Conservation (phyloP, 2,329 filamentous ascomycete species). For the Clonostachys byssicola region DNA sequence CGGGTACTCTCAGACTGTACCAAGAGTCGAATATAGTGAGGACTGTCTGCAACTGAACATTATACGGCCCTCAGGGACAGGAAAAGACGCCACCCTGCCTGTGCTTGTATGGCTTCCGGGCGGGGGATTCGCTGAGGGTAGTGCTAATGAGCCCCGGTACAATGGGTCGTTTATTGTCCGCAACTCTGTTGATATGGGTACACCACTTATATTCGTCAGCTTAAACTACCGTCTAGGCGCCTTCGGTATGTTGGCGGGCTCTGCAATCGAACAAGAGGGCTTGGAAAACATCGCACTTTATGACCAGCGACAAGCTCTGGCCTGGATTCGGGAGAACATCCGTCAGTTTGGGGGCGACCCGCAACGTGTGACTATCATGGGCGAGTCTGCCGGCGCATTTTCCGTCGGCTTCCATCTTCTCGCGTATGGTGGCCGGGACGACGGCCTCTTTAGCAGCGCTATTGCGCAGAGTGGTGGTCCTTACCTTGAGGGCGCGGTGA, state of each 20-base stretch:
- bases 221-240: constrained; percentile 49
- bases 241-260: constrained; percentile 48
- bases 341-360: constrained; percentile 15
- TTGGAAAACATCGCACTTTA: constrained; percentile 43
- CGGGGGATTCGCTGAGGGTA: constrained; percentile 23
- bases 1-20: no score
- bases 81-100: constrained; percentile 2
- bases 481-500: neutral
- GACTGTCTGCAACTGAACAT: constrained; percentile 41
- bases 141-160: constrained; percentile 38
- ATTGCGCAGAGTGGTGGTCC: constrained; percentile 47
- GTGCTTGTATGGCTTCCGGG: constrained; percentile 3
- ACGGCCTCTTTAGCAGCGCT: constrained; percentile 47
- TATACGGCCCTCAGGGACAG: constrained; percentile 29
- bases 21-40: constrained; percentile 29
- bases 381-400: constrained; percentile 35
- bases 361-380: constrained; percentile 41
- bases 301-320: constrained; percentile 42
- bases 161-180: constrained; percentile 57
- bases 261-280: constrained; percentile 31
- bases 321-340: constrained; percentile 51
- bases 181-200: constrained; percentile 42
- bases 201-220: constrained; percentile 48
- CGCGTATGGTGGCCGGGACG: constrained; percentile 50
- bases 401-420: constrained; percentile 42